These are phyloP conservation scores for Clavispora fructus DNA, from an alignment of 805 yeast genomes.

Conservation along the genomic window DNA sequence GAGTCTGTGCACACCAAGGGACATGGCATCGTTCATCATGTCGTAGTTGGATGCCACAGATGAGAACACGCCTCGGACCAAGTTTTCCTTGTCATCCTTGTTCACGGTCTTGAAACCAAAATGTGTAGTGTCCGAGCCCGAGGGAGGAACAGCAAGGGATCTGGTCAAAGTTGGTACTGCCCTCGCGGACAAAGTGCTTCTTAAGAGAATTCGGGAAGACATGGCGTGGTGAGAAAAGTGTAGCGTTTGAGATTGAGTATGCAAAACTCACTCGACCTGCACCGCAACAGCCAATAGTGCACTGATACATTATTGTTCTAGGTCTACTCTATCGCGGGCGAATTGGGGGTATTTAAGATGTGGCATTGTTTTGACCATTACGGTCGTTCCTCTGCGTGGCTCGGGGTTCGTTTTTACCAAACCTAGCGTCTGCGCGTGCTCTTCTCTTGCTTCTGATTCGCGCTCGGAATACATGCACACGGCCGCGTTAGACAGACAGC, in stretches of 20 bases:
- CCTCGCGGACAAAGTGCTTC: not conserved
- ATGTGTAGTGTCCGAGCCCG: slow-evolving; percentile 61
- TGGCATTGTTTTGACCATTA: no score
- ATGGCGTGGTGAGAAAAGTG: not conserved
- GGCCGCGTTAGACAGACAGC: no score
- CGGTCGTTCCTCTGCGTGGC: no score
- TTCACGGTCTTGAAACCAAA: slow-evolving; percentile 86
- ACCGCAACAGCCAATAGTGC: not conserved
- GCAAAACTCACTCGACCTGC: not conserved
- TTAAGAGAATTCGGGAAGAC: not conserved
- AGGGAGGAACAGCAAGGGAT: slow-evolving; percentile 1
- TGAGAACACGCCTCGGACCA: slow-evolving; percentile 84
- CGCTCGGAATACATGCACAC: no score
- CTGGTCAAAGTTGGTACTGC: not conserved
- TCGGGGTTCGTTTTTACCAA: no score
- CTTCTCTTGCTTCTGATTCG: no score
- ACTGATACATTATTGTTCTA: not conserved
- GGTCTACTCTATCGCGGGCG: no score
- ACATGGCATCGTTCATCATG: slow-evolving; percentile 97
- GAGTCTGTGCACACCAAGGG: slow-evolving; percentile 86
- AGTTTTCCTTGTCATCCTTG: slow-evolving; percentile 70
- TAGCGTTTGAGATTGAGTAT: not conserved
- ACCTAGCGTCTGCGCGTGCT: no score
- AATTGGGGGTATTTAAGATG: no score
- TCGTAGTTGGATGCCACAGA: slow-evolving; percentile 94